Percentiles rank a stretch among this genome's conserved stretches.
Evolutionary conservation across 192 early-diverging fungal species (phyloP).

Genomic region (Podila epicladia): DNA sequence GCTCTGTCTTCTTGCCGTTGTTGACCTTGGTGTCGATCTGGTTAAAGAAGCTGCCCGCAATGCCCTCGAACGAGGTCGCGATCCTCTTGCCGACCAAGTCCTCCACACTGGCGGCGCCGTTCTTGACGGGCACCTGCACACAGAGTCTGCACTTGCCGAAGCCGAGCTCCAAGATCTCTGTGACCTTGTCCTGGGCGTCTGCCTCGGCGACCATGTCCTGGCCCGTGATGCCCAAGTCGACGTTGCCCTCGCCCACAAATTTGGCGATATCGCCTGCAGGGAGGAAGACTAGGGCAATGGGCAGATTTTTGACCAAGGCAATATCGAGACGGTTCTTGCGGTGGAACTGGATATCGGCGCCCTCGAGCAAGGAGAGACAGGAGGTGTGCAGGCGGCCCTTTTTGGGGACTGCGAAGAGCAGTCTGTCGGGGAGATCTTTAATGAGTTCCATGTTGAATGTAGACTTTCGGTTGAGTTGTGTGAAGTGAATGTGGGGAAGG

Average conservation of each 20-base stretch:
- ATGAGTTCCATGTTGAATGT: conserved; percentile 59
- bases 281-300: conserved; percentile 94
- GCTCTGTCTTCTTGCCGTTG: conserved; percentile 67
- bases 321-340: conserved; percentile 97
- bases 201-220: conserved; percentile 95
- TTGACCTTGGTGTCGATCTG: conserved; percentile 72
- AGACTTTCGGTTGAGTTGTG: conserved; percentile 8
- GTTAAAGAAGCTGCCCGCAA: conserved; percentile 76
- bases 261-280: conserved; percentile 97
- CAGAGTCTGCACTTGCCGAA: conserved; percentile 95
- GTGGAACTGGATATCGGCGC: conserved; percentile 96
- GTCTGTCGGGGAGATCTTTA: conserved; percentile 70
- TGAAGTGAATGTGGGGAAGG: neutral
- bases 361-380: conserved; percentile 80
- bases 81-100: conserved; percentile 92
- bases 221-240: conserved; percentile 97
- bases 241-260: conserved; percentile 94
- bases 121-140: conserved; percentile 87
- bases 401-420: conserved; percentile 98
- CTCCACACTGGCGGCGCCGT: conserved; percentile 56
- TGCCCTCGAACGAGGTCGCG: conserved; percentile 89
- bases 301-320: conserved; percentile 93
- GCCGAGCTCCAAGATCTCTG: conserved; percentile 77
- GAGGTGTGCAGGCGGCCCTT: conserved; percentile 97
- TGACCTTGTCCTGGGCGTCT: conserved; percentile 73